These are phyloP conservation scores for Penicillium sp. DNA, from an alignment of 2,329 filamentous ascomycete genomes.

Conservation along the genomic window DNA sequence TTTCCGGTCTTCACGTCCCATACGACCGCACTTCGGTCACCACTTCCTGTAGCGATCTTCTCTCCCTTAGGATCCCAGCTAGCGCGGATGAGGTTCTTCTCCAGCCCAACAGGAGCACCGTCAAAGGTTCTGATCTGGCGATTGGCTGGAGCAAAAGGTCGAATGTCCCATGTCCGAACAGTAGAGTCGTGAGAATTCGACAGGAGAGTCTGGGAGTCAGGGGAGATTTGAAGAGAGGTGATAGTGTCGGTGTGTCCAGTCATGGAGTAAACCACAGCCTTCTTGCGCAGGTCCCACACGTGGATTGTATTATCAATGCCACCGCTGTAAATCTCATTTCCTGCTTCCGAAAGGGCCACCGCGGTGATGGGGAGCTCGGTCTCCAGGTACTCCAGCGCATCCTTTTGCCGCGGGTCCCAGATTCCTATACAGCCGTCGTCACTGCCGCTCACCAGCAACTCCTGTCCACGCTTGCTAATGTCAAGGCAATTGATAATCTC, in stretches of 20 bases:
- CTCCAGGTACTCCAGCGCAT: conserved; percentile 82
- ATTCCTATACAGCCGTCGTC: conserved; percentile 93
- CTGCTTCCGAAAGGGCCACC: conserved; percentile 86
- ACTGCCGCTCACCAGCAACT: conserved; percentile 84
- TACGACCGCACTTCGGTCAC: conserved; percentile 85
- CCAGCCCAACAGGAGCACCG: conserved; percentile 81
- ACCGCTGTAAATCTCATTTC: conserved; percentile 91
- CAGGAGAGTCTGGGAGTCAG: conserved; percentile 84
- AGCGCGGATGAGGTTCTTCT: conserved; percentile 87
- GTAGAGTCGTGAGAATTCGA: conserved; percentile 95
- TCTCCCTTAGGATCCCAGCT: conserved; percentile 88
- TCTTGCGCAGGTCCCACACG: conserved; percentile 95
- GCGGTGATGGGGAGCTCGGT: conserved; percentile 92
- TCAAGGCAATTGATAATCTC: conserved; percentile 94
- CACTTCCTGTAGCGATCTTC: conserved; percentile 83
- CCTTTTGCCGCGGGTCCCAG: conserved; percentile 92
- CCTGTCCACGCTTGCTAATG: conserved; percentile 84
- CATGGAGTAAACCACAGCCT: conserved; percentile 83
- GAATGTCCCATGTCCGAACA: conserved; percentile 91
- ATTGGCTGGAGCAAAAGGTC: conserved; percentile 88
- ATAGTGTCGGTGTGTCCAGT: conserved; percentile 88
- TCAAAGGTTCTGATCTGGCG: conserved; percentile 86
- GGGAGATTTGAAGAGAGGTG: conserved; percentile 86
- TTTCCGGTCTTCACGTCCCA: conserved; percentile 91
- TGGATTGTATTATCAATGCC: conserved; percentile 97